Evolutionary conservation across 805 yeast genomes (phyloP).

Genomic region (Pichia sporocuriosa): DNA sequence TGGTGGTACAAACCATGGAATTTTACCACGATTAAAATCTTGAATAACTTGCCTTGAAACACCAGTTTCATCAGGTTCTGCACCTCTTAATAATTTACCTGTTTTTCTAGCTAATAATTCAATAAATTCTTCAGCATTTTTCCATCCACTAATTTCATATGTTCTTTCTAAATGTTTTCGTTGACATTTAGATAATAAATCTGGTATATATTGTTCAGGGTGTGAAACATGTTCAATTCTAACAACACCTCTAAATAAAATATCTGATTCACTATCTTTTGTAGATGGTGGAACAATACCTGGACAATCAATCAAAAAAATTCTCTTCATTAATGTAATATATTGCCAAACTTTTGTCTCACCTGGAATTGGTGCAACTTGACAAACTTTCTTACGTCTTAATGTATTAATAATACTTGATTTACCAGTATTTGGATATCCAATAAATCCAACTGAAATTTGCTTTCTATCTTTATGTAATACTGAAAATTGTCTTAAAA

Average conservation of each 20-base stretch:
- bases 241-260: slow-evolving; percentile 92
- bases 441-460: slow-evolving; percentile 94
- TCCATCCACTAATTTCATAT: slow-evolving; percentile 91
- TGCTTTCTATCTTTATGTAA: slow-evolving; percentile 91
- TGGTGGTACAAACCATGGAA: slow-evolving; percentile 97
- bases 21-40: slow-evolving; percentile 94
- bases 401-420: slow-evolving; percentile 92
- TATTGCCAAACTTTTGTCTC: slow-evolving; percentile 99
- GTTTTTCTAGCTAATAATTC: slow-evolving; percentile 88
- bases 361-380: slow-evolving; percentile 97
- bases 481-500: slow-evolving; percentile 85
- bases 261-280: slow-evolving; percentile 86
- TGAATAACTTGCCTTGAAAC: slow-evolving; percentile 84
- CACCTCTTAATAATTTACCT: slow-evolving; percentile 91
- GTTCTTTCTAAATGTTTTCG: slow-evolving; percentile 90
- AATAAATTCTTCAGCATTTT: slow-evolving; percentile 66
- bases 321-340: slow-evolving; percentile 92
- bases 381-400: slow-evolving; percentile 91
- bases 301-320: slow-evolving; percentile 94
- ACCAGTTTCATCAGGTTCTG: slow-evolving; percentile 94
- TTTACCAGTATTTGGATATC: slow-evolving; percentile 98
- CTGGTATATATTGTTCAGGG: slow-evolving; percentile 94
- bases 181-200: slow-evolving; percentile 77
- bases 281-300: slow-evolving; percentile 96
- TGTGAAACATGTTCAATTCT: slow-evolving; percentile 95